phyloP scores from a whole-genome alignment of 2,329 filamentous ascomycete genomes.

The Colletotrichum lini region DNA sequence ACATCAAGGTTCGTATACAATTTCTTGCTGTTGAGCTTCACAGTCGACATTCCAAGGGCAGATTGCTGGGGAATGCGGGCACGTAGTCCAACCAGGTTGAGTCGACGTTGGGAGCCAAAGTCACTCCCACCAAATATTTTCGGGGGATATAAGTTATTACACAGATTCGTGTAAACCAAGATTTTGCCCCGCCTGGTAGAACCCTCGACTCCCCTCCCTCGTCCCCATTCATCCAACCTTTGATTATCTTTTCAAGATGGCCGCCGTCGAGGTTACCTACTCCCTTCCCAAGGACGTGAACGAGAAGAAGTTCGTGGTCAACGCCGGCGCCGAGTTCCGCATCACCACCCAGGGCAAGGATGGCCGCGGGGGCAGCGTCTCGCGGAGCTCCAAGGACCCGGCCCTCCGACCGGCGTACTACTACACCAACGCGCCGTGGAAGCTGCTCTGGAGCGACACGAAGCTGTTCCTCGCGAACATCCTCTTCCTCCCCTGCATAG shows the following conservation, averaged over 20 bases:
- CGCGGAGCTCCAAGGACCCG: neutral
- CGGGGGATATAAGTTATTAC: neutral
- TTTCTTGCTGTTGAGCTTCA: neutral
- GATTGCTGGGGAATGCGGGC: neutral
- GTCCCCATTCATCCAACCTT: neutral
- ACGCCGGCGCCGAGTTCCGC: neutral
- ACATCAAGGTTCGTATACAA: neutral
- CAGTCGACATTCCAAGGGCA: neutral
- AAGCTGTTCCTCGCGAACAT: constrained; percentile 12
- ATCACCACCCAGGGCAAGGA: neutral
- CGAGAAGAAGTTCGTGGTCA: constrained; percentile 4
- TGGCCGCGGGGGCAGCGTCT: neutral
- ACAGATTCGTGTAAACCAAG: neutral
- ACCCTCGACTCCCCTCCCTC: rapidly evolving
- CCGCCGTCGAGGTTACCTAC: neutral
- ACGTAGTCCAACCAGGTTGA: neutral
- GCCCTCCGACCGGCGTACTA: constrained; percentile 4
- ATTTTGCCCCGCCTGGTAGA: neutral
- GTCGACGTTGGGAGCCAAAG: too few species aligned
- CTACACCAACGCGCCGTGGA: constrained; percentile 29
- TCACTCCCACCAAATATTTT: too few species aligned
- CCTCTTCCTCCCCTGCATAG: constrained; percentile 16
- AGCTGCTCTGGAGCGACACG: constrained; percentile 12
- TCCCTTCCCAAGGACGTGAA: constrained; percentile 7
- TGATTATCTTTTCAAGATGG: neutral